phyloP scores from a whole-genome alignment of 2,329 filamentous ascomycete genomes.

The Helotiales sp. region DNA sequence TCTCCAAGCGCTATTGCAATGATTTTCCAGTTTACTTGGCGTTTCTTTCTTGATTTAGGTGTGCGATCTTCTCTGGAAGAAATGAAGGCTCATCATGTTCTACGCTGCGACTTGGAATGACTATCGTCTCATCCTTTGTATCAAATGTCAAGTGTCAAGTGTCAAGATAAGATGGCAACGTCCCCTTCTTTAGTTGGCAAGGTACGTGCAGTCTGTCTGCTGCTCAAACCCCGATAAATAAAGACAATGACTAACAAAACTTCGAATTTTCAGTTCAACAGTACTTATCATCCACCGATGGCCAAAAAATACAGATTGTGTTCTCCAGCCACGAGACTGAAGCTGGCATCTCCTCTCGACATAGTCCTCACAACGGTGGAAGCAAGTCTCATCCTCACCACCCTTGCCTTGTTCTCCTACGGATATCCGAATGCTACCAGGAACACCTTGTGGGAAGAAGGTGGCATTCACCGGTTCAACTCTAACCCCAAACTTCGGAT shows the following conservation, averaged over 20 bases:
- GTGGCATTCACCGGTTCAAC: constrained; percentile 19
- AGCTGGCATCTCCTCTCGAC: not conserved
- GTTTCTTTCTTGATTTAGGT: not conserved
- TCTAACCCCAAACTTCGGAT: constrained; percentile 20
- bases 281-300: no score
- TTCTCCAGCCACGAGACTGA: not conserved
- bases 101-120: no score
- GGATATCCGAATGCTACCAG: constrained; percentile 15
- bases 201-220: not conserved
- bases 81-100: not conserved
- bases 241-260: not conserved
- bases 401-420: constrained; percentile 12
- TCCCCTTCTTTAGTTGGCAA: not conserved
- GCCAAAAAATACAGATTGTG: not conserved
- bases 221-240: not conserved
- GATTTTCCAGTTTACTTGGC: not conserved
- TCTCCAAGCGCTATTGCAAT: not conserved
- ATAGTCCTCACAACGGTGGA: not conserved
- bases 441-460: constrained; percentile 20
- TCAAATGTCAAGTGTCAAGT: no score
- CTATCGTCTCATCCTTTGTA: not conserved
- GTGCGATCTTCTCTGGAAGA: not conserved
- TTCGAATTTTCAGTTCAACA: not conserved
- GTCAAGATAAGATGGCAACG: not conserved
- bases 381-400: not conserved